These are phyloP conservation scores for Nannochloris sp. DNA, from an alignment of 139 green algal genomes.

Conservation along the genomic window DNA sequence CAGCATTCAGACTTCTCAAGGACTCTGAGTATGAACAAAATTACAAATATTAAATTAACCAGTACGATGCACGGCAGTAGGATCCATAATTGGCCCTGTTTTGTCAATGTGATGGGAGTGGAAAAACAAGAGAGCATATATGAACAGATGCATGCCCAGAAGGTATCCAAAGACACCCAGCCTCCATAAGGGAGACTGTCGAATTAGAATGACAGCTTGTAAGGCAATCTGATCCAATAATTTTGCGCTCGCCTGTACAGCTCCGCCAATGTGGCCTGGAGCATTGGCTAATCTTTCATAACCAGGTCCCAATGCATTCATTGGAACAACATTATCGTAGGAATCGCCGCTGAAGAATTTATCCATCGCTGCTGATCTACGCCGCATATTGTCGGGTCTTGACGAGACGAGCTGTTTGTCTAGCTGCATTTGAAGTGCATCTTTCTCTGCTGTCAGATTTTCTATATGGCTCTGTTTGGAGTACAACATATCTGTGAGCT, in stretches of 20 bases:
- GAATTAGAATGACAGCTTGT: conserved; percentile 44
- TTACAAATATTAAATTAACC: too few relatives aligned
- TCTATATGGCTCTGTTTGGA: conserved; percentile 68
- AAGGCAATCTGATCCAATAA: conserved; percentile 26
- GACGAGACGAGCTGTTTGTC: conserved; percentile 50
- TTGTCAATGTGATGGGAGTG: conserved; percentile 12
- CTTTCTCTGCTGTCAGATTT: conserved; percentile 45
- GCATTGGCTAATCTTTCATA: conserved; percentile 48
- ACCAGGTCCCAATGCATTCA: conserved; percentile 59
- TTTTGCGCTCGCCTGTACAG: conserved; percentile 32
- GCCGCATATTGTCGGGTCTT: conserved; percentile 10
- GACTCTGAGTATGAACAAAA: too few relatives aligned
- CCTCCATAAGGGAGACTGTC: conserved; percentile 61
- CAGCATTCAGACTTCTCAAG: conserved; percentile 15
- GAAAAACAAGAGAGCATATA: conserved; percentile 50
- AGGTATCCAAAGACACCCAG: conserved; percentile 57
- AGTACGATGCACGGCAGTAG: too few relatives aligned
- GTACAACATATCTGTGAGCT: conserved; percentile 60
- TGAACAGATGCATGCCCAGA: conserved; percentile 58
- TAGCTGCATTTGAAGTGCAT: conserved; percentile 50
- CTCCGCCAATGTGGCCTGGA: conserved; percentile 25
- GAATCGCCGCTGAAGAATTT: conserved; percentile 7
- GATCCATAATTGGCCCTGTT: too few relatives aligned
- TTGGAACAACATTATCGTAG: conserved; percentile 52
- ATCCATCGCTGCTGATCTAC: conserved; percentile 8